Base-by-base conservation (phyloP, 2,329 filamentous ascomycete genomes). In the Chrysoporthe cubensis region DNA sequence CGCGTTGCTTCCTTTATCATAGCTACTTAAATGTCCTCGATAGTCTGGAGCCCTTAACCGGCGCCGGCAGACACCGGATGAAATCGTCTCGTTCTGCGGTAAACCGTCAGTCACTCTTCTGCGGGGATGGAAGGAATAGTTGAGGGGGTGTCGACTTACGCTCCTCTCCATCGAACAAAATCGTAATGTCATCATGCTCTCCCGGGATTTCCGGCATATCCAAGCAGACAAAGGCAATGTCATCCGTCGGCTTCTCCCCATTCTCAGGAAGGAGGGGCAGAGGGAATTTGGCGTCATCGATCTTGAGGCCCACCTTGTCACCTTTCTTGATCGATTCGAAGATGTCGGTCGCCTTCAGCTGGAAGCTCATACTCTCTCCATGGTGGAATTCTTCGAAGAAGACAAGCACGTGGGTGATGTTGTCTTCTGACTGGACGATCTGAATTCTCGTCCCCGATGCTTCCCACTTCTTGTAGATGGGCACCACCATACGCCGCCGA, bases 381-480 rank as follows among this genome's bases (percentile, higher is more conserved):
- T 97, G 92, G 56, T 87, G 88, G 78, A 97, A 97, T 69, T 94
- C 91, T 71, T 93, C 90, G 77, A 97, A 96, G 80, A 97, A 97
- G 3, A 90, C 93, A 32, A 96, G 81, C 42, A 97, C 81, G 77
- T 97, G 93, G 32, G 91, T 79, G 16, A 91, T 86, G 74, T 89
- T 91, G 43, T 65, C 63, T 70, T 94, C 91, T 71, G 91, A 90
- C 71, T 88, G 85, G 46, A 97, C 88, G 48, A 97, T 84, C 76
- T 97, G 94, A 8, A 97, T 83, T 46, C 94, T 88, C 9, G 92
- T 92, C 48, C 85, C 86, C n/a, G 85, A 88, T 2, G 94, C 92
- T 75, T 96, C 93, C 92, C 93, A 96, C 78, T 96, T 96, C 80
- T 97, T 97, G 81, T 96, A 92, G 72, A 97, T 95, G 0, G 93